These are phyloP conservation scores for Cerrena zonata DNA, from an alignment of 1,284 basidiomycete genomes.

Conservation along the genomic window DNA sequence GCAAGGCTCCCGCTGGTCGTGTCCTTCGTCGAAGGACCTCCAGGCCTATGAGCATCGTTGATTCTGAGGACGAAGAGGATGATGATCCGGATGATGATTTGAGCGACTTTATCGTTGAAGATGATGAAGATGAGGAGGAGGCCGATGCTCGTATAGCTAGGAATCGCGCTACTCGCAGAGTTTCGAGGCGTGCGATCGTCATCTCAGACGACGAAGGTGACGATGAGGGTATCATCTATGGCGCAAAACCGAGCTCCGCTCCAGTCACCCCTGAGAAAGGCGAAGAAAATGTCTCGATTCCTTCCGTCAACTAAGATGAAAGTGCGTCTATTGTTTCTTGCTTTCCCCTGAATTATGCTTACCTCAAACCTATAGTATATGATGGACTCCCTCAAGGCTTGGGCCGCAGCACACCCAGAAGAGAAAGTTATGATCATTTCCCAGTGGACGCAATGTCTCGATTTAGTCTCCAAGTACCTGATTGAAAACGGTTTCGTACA, in stretches of 20 bases:
- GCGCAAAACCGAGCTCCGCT: constrained; percentile 23
- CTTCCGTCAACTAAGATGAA: constrained; percentile 63
- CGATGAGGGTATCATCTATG: constrained; percentile 37
- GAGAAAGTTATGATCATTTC: constrained; percentile 62
- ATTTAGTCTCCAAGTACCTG: constrained; percentile 51
- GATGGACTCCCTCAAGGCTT: constrained; percentile 43
- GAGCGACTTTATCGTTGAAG: constrained; percentile 49
- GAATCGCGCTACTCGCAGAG: constrained; percentile 9
- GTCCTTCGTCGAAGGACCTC: constrained; percentile 10
- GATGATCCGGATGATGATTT: constrained; percentile 34
- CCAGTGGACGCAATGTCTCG: constrained; percentile 56
- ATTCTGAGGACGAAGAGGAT: constrained; percentile 28
- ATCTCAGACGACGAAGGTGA: constrained; percentile 40
- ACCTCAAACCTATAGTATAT: constrained; percentile 35
- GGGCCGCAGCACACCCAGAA: constrained; percentile 40
- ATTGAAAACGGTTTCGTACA: constrained; percentile 42
- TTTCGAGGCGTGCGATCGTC: constrained; percentile 24
- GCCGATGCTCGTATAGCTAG: constrained; percentile 32
- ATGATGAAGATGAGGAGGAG: constrained; percentile 38
- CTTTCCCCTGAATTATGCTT: neutral
- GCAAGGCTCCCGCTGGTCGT: constrained; percentile 7
- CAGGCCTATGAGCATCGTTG: constrained; percentile 17
- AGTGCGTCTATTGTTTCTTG: constrained; percentile 28
- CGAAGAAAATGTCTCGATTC: constrained; percentile 43
- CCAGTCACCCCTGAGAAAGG: constrained; percentile 24